Evolutionary conservation across 2,329 filamentous ascomycete species (phyloP).

Genomic region (Penicillium sp.): DNA sequence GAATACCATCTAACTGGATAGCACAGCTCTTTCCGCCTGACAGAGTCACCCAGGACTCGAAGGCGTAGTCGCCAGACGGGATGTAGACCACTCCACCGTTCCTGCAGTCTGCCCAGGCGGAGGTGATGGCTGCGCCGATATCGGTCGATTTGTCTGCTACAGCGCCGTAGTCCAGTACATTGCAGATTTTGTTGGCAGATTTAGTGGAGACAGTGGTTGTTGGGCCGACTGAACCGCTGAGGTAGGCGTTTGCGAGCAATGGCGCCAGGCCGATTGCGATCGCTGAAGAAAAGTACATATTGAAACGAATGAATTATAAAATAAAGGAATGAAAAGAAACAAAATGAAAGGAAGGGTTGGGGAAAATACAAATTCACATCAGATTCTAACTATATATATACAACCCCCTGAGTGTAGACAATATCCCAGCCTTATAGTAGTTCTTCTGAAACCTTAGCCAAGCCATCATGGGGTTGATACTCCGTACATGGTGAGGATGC

Average conservation of each 20-base stretch:
- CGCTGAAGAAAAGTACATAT: neutral
- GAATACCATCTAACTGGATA: neutral
- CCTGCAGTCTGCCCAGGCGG: neutral
- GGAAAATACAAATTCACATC: neutral
- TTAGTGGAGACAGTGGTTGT: neutral
- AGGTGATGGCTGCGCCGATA: neutral
- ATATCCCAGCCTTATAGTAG: neutral
- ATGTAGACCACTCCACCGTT: neutral
- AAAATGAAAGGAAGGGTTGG: neutral
- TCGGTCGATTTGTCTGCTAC: neutral
- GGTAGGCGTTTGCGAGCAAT: neutral
- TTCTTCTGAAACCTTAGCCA: neutral
- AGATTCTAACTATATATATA: neutral
- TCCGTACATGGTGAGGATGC: neutral
- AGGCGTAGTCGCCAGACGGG: neutral
- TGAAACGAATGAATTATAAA: neutral
- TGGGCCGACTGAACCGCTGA: neutral
- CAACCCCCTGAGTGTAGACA: neutral
- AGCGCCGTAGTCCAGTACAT: neutral
- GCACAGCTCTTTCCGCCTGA: neutral
- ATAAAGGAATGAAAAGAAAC: neutral
- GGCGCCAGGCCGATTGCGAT: neutral
- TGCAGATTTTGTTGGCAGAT: neutral
- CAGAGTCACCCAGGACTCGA: neutral
- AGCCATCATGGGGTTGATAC: neutral